Conservation (phyloP, 2,329 filamentous ascomycete genomes). For the Aureobasidium melanogenum region DNA sequence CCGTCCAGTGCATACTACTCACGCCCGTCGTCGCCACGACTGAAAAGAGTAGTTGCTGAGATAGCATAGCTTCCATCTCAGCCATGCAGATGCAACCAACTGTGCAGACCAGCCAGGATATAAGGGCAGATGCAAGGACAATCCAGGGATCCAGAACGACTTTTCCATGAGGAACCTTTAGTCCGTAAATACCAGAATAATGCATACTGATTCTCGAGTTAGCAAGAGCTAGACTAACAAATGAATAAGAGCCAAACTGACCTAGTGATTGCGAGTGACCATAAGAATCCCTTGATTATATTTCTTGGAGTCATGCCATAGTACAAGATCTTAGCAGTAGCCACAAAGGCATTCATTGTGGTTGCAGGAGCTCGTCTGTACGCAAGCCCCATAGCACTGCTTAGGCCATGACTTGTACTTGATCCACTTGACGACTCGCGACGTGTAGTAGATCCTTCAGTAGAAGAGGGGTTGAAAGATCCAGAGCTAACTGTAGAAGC, state of each 20-base stretch:
- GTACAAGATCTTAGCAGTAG: slow-evolving; percentile 18
- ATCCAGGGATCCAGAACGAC: slow-evolving; percentile 19
- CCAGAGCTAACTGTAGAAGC: not conserved
- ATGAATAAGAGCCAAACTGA: too few species aligned
- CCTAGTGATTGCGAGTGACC: slow-evolving; percentile 25
- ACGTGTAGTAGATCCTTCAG: slow-evolving; percentile 10
- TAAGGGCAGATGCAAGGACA: slow-evolving; percentile 24
- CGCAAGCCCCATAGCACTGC: slow-evolving; percentile 7
- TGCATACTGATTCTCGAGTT: slow-evolving; percentile 26
- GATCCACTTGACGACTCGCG: slow-evolving; percentile 9
- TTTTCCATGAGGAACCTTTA: slow-evolving; percentile 25
- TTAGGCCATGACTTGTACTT: slow-evolving; percentile 8
- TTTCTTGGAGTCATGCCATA: slow-evolving; percentile 20
- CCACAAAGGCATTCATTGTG: slow-evolving; percentile 18
- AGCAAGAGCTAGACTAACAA: too few species aligned
- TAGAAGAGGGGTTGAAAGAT: not conserved
- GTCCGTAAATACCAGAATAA: slow-evolving; percentile 24
- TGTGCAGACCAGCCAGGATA: slow-evolving; percentile 27
- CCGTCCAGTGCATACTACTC: slow-evolving; percentile 29
- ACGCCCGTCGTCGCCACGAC: slow-evolving; percentile 26
- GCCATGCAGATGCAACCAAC: slow-evolving; percentile 26
- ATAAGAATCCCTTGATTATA: slow-evolving; percentile 24
- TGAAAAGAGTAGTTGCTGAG: slow-evolving; percentile 26
- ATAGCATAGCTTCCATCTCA: slow-evolving; percentile 25
- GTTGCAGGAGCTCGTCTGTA: slow-evolving; percentile 6